Conservation (phyloP, 176 grass and related monocot genomes). For the Pharus latifolius region DNA sequence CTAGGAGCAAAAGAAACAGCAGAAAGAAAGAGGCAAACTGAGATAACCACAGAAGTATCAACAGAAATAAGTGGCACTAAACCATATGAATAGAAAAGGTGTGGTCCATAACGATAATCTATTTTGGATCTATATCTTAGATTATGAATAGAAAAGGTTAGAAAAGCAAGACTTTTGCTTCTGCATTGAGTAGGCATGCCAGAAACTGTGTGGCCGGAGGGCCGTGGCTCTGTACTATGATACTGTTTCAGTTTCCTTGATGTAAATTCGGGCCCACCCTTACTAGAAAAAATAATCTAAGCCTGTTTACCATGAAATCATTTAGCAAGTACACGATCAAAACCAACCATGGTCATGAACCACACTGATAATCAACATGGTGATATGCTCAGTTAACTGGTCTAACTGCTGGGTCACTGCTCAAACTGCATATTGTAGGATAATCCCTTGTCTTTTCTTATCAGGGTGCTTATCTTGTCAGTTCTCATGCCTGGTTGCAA, state of each 20-base stretch:
- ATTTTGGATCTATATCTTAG: not conserved
- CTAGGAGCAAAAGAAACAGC: not conserved
- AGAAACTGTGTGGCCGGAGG: too few species aligned
- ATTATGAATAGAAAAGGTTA: too few species aligned
- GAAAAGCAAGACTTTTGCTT: too few species aligned
- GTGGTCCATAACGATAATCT: slow-evolving; percentile 15
- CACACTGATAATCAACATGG: not conserved
- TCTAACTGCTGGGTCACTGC: not conserved
- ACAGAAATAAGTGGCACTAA: not conserved
- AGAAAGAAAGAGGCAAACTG: slow-evolving; percentile 8
- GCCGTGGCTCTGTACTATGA: too few species aligned
- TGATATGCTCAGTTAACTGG: not conserved
- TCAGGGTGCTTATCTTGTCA: not conserved
- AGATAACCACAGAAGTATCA: not conserved
- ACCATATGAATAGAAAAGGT: slow-evolving; percentile 1
- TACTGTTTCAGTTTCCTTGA: too few species aligned
- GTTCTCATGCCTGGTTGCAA: not conserved
- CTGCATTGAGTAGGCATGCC: too few species aligned
- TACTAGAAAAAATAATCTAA: too few species aligned
- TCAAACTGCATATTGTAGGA: not conserved
- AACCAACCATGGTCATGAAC: not conserved
- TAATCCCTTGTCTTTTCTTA: not conserved
- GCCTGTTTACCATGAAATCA: slow-evolving; percentile 2
- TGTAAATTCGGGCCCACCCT: too few species aligned
- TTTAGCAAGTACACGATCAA: not conserved